phyloP scores from a whole-genome alignment of 495 filamentous ascomycete species.

The Hypoxylon trugodes region DNA sequence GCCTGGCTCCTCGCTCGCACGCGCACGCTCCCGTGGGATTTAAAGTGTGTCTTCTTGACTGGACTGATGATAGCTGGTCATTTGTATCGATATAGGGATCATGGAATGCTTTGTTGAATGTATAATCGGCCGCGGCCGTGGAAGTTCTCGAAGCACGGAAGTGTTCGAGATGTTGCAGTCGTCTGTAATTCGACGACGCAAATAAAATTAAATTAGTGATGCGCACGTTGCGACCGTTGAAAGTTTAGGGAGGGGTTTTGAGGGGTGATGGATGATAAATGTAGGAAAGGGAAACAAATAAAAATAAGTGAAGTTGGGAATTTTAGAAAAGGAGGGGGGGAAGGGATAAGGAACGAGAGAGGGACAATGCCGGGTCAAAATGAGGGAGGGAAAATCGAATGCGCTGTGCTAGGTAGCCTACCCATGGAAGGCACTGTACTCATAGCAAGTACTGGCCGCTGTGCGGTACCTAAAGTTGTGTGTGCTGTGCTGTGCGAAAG shows the following conservation, averaged over 20 bases:
- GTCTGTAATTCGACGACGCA: constrained; percentile 47
- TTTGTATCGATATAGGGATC: constrained; percentile 63
- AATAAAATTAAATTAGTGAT: constrained; percentile 38
- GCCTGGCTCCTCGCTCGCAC: constrained; percentile 60
- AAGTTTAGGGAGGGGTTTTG: constrained; percentile 56
- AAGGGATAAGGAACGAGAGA: constrained; percentile 50
- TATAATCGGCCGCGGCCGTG: constrained; percentile 45
- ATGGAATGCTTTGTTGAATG: constrained; percentile 53
- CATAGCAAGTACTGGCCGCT: too few relatives aligned
- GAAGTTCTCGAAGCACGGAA: constrained; percentile 48
- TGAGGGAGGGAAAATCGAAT: constrained; percentile 51
- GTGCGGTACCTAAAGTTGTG: too few relatives aligned
- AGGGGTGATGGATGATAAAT: constrained; percentile 56
- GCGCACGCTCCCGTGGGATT: constrained; percentile 64
- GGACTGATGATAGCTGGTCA: constrained; percentile 60
- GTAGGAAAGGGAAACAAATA: constrained; percentile 44
- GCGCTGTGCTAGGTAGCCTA: constrained; percentile 35
- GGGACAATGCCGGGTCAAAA: constrained; percentile 49
- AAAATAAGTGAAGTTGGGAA: constrained; percentile 47
- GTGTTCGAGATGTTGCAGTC: constrained; percentile 62
- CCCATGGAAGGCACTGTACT: too few relatives aligned
- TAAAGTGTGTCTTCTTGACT: constrained; percentile 68
- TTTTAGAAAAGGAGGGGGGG: constrained; percentile 49
- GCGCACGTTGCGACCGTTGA: constrained; percentile 50
- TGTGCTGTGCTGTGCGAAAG: constrained; percentile 29